Evolutionary conservation across 129 eudicot species (phyloP), one percentile per base, ranked within the genome.

Genomic region (Centaurea solstitialis): DNA sequence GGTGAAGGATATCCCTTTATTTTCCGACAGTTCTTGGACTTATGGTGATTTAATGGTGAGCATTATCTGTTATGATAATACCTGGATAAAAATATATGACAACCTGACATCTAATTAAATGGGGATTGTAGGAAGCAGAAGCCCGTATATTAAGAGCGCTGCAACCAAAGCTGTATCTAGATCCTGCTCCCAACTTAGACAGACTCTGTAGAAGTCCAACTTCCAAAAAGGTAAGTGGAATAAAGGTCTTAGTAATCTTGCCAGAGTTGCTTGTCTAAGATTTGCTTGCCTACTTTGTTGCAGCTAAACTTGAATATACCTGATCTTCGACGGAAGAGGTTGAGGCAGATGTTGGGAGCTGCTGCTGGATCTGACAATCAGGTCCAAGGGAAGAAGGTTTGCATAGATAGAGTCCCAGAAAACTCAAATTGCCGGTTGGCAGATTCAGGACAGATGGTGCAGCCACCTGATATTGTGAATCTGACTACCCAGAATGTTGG

Each of bases 41-140:
- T 95, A 95, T 68, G 98, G 98, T 80, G 99, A 95, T 88, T 84
- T 95, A 78, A 93, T 95, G 99, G 98, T 94, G 82, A 85, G 93
- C 57, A 41, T 66, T 30, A 78, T 65, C 50, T 72, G 40, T 62
- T 53, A 24, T 72, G 86, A 53, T 70, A 22, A 23, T 78, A 39
- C 53, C 18, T 20, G 23, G 12, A 70, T 26, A 57, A 18, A 18
- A 69, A 74, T 66, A 23, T 26, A 21, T 15, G 23, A 24, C 68
- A 77, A 73, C 59, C 61, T 87, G 26, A 75, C 26, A 8, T 59
- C 22, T 68, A 26, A n/a, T 77, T 77, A 5, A 11, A 41, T 24
- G 33, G 72, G 83, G 83, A 45, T 0, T 90, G 73, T 76, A 94
- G 98, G 99, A 95, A 90, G 98, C 87, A 45, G 99, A 95, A 76